These are phyloP conservation scores for Cryphonectria parasitica DNA, from an alignment of 2,329 filamentous ascomycete genomes.

Conservation along the genomic window DNA sequence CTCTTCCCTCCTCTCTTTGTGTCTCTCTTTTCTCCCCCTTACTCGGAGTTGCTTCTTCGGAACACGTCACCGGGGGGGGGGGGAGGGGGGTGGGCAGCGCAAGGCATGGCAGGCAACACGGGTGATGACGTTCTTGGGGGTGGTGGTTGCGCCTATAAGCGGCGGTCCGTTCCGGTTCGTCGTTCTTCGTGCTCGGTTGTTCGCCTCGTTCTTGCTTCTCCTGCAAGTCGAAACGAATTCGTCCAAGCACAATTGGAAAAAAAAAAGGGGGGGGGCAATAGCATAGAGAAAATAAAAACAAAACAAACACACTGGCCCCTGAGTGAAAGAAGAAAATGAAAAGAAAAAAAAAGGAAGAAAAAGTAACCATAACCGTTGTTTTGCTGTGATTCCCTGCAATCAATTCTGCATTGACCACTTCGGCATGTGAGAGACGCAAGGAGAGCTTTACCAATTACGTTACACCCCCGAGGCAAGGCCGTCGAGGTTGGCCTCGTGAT, in stretches of 20 bases:
- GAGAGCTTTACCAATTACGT: neutral
- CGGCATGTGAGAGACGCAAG: neutral
- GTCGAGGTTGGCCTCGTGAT: neutral
- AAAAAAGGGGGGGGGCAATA: neutral
- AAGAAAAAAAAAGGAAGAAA: neutral
- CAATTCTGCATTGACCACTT: neutral
- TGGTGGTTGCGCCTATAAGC: neutral
- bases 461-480: neutral
- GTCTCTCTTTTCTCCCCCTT: neutral
- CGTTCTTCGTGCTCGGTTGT: neutral
- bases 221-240: neutral
- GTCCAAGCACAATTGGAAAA: neutral
- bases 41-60: neutral
- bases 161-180: conserved; percentile 1
- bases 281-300: neutral
- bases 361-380: neutral
- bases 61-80: neutral
- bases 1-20: neutral
- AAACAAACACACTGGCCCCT: neutral
- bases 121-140: neutral
- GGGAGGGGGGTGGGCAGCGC: neutral
- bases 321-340: neutral
- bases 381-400: neutral
- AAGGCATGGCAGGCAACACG: neutral
- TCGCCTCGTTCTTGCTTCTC: neutral